Evolutionary conservation across 78 protist genomes (phyloP), one percentile per base, ranked within the genome.

Genomic region (Dictyostelium citrinum): DNA sequence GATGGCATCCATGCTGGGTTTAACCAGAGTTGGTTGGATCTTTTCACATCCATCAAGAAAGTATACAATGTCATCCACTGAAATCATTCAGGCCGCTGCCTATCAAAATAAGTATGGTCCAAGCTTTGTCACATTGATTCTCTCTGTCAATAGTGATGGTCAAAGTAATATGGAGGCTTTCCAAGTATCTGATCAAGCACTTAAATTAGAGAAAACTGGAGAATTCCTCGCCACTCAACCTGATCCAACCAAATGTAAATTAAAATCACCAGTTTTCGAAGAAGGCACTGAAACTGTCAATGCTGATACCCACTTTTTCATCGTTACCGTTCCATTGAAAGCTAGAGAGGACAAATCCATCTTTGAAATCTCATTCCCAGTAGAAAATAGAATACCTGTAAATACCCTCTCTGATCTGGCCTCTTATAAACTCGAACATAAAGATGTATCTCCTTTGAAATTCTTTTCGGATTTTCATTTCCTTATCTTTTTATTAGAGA

Each of bases 391-490:
- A 68, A 20, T 14, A 17, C 93, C 93, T 29, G 49, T 43, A 24
- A 46, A 83, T 11, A 61, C 74, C 4, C 20, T 43, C 39, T 64
- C 79, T 68, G 93, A 88, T 35, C 33, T 88, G 1, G 85, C 81
- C 27, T 78, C 84, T 33, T 88, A 88, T 43, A 76, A 88, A 58
- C 58, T 88, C 20, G 85, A 88, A 16, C 81, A 68, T 60, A 76
- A 76, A 88, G 78, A 79, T 68, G 64, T 64, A 6, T 68, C 85
- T 6, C 58, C 76, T 27, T 67, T 88, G 22, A 22, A 33, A 17
- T 88, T 88, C 93, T 88, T 88, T 49, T 88, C 93, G 8, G 93
- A 88, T 67, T 88, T 88, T 81, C 93, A 88, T 60, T 88, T 88
- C 24, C 55, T 88, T 5, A 76, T 88, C 27, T 88, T 33, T 51